phyloP scores from a whole-genome alignment of 768 basidiomycete genomes.

The Xanthoconium purpureum region DNA sequence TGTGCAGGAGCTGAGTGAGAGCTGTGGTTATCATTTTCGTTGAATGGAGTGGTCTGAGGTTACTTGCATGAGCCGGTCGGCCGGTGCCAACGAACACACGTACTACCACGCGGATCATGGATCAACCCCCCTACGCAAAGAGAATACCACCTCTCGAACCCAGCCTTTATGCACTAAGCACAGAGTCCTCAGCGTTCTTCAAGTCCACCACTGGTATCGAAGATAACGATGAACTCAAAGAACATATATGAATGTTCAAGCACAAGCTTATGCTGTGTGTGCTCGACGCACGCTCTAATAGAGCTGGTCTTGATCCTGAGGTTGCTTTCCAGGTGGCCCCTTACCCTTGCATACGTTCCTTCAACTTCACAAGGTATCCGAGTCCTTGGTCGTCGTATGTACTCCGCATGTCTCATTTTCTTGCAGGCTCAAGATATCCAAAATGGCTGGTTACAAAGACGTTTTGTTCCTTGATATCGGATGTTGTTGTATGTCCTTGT shows the following conservation, averaged over 20 bases:
- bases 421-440: conserved; percentile 21
- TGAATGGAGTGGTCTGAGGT: neutral
- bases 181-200: conserved; percentile 25
- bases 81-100: too few species aligned
- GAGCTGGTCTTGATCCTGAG: neutral
- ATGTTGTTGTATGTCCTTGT: conserved; percentile 37
- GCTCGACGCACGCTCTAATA: neutral
- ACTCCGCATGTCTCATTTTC: neutral
- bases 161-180: conserved; percentile 12
- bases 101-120: neutral
- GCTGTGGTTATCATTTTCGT: conserved; percentile 45
- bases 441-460: conserved; percentile 18
- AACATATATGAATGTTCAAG: conserved; percentile 33
- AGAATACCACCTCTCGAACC: conserved; percentile 8
- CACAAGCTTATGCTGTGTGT: conserved; percentile 32
- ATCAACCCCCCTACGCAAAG: neutral
- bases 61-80: neutral
- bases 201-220: conserved; percentile 29
- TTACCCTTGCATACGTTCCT: conserved; percentile 23
- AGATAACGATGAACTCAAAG: conserved; percentile 29
- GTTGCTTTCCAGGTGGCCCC: conserved; percentile 15
- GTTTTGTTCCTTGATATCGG: conserved; percentile 44
- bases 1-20: conserved; percentile 62
- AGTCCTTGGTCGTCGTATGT: neutral
- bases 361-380: conserved; percentile 21